Percentiles rank a stretch among this genome's conserved stretches.
phyloP scores from a whole-genome alignment of 2,329 filamentous ascomycete species.

The Claviceps africana region DNA sequence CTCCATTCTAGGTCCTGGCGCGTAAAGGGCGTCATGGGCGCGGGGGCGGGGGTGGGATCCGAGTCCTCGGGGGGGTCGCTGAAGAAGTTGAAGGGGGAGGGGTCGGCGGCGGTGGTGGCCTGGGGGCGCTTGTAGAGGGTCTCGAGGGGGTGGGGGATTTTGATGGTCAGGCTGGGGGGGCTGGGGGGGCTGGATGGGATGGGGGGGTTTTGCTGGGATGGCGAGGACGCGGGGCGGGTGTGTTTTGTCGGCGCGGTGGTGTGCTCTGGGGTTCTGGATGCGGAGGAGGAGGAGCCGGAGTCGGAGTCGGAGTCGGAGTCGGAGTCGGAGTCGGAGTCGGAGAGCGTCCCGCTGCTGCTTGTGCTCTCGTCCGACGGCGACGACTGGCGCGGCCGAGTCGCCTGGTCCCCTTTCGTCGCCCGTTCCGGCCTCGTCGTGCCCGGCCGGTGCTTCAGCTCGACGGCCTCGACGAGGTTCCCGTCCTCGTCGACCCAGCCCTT shows the following conservation, averaged over 20 bases:
- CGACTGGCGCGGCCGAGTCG: too few species aligned
- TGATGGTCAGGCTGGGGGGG: slow-evolving; percentile 41
- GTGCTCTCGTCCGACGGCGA: slow-evolving; percentile 13
- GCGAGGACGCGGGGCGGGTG: neutral
- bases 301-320: slow-evolving; percentile 19
- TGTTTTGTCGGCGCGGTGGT: neutral
- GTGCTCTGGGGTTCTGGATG: neutral
- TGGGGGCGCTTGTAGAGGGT: slow-evolving; percentile 70
- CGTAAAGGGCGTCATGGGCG: slow-evolving; percentile 72
- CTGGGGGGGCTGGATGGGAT: slow-evolving; percentile 35
- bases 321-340: slow-evolving; percentile 18
- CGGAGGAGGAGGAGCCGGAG: too few species aligned
- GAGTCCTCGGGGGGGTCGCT: slow-evolving; percentile 34
- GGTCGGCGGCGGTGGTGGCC: slow-evolving; percentile 25
- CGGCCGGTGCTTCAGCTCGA: slow-evolving; percentile 16
- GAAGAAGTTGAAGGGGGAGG: slow-evolving; percentile 61
- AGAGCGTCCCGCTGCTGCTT: slow-evolving; percentile 26
- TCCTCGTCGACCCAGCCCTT: slow-evolving; percentile 77
- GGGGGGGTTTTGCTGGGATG: slow-evolving; percentile 12
- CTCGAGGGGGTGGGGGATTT: slow-evolving; percentile 68
- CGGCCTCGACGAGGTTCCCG: slow-evolving; percentile 59
- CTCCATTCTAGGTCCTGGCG: slow-evolving; percentile 64
- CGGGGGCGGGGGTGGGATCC: slow-evolving; percentile 14
- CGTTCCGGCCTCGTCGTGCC: neutral
- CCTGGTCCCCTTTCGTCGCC: slow-evolving; percentile 11